Conservation (phyloP, 2,329 filamentous ascomycete genomes). For the Lecanicillium sp. region DNA sequence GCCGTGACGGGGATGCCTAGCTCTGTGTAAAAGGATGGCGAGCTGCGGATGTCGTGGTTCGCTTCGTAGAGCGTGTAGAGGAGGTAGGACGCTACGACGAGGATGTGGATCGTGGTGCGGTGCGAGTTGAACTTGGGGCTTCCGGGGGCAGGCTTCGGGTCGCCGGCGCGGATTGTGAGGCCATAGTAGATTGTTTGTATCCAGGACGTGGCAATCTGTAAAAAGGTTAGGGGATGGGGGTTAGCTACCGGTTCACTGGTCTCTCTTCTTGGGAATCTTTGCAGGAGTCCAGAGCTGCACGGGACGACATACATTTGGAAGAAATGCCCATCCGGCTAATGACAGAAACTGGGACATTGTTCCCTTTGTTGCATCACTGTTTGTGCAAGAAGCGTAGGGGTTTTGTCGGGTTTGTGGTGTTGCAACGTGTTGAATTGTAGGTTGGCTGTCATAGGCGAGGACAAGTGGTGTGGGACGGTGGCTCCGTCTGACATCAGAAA, state of each 20-base stretch:
- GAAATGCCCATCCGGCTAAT: conserved; percentile 48
- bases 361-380: background rate
- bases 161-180: conserved; percentile 81
- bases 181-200: conserved; percentile 78
- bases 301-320: conserved; percentile 38
- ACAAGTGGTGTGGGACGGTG: too few species aligned
- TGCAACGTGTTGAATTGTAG: too few species aligned
- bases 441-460: too few species aligned
- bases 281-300: too few species aligned
- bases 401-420: too few species aligned
- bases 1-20: conserved; percentile 63
- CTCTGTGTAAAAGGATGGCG: conserved; percentile 70
- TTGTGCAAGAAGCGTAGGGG: too few species aligned
- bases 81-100: conserved; percentile 77
- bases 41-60: conserved; percentile 66
- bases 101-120: conserved; percentile 73
- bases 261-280: too few species aligned
- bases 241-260: too few species aligned
- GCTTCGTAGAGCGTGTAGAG: conserved; percentile 89
- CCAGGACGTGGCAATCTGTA: conserved; percentile 72
- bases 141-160: conserved; percentile 66
- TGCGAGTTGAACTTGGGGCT: conserved; percentile 62
- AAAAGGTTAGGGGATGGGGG: conserved; percentile 2
- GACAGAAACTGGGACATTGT: conserved; percentile 45
- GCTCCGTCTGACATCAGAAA: too few species aligned